Percentiles rank a stretch among this genome's conserved stretches.
phyloP scores from a whole-genome alignment of 2,329 filamentous ascomycete species.

The Nannizziopsis barbatae region DNA sequence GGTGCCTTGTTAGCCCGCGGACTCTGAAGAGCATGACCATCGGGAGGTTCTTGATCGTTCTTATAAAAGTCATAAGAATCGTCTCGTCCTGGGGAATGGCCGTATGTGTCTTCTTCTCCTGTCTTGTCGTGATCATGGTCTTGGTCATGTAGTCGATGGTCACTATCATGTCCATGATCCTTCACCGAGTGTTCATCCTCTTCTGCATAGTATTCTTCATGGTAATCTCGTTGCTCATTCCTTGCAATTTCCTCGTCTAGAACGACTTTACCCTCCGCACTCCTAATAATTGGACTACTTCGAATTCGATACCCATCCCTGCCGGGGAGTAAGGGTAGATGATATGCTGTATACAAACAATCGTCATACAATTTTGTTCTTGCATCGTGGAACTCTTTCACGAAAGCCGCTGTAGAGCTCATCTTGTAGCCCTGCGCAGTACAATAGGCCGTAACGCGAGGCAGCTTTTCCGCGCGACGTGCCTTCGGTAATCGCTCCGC shows the following conservation, averaged over 20 bases:
- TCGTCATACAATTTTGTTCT: slow-evolving; percentile 97
- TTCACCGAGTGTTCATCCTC: slow-evolving; percentile 38
- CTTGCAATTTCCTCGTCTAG: slow-evolving; percentile 92
- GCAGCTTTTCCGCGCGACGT: slow-evolving; percentile 73
- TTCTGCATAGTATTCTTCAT: slow-evolving; percentile 79
- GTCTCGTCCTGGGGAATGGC: slow-evolving; percentile 18
- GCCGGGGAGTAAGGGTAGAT: slow-evolving; percentile 75
- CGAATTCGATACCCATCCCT: slow-evolving; percentile 76
- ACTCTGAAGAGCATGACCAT: slow-evolving; percentile 4
- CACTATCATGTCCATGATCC: slow-evolving; percentile 25
- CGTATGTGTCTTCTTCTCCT: slow-evolving; percentile 10
- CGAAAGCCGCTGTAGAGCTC: slow-evolving; percentile 74
- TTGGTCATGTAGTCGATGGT: slow-evolving; percentile 6
- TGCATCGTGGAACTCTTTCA: slow-evolving; percentile 75
- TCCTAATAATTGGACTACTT: slow-evolving; percentile 85
- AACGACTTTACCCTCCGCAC: slow-evolving; percentile 82
- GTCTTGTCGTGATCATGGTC: slow-evolving; percentile 7
- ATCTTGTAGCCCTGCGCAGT: slow-evolving; percentile 90
- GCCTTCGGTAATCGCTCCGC: slow-evolving; percentile 86
- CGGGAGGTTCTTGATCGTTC: slow-evolving; percentile 19
- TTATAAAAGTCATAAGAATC: slow-evolving; percentile 11
- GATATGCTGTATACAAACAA: slow-evolving; percentile 91
- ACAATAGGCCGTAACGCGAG: slow-evolving; percentile 88
- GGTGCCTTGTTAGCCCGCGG: not conserved
- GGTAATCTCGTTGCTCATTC: slow-evolving; percentile 77